Evolutionary conservation across 2,329 filamentous ascomycete genomes (phyloP), one percentile per base, ranked within the genome.

Genomic region (Botrytis porri): DNA sequence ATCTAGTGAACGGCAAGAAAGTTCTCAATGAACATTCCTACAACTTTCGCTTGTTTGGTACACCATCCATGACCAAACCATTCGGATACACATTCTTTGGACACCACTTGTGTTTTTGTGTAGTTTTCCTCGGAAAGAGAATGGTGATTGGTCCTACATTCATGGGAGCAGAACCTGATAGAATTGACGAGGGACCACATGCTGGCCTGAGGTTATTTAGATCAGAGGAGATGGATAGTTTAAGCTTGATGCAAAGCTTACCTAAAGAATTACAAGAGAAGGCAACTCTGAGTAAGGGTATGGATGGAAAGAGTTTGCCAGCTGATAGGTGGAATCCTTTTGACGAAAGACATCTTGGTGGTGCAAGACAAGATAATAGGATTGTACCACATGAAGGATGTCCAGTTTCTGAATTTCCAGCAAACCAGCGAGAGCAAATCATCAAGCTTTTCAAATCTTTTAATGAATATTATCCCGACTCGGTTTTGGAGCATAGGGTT

Each of bases 311-410:
- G 45, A 78, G 76, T 71, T 76, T 86, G 45, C 79, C 82, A 22
- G 80, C 80, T 20, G 90, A 89, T 16, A 86, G 92, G 12, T 95
- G 92, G 92, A 95, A 95, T 80, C 90, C 90, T 76, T 92, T 94
- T 78, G 93, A 95, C 80, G 92, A 95, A 83, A 86, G 92, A 9
- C 92, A 95, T 78, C 80, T 94, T 7, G 93, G 92, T 79, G 93
- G 93, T 51, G 93, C 93, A 0, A 93, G 92, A 80, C 87, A 92
- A 20, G 93, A 95, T 78, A 96, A 95, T 80, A 87, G 92, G 18
- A 82, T 92, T 18, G 90, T 95, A 0, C 92, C 93, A 0, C 93
- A 90, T 79, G 79, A 95, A 81, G 93, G 93, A 0, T 81, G 93
- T 9, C 78, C 84, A 0, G 89, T 90, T 0, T 83, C 84, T 0